These are phyloP conservation scores for Panaeolus cyanescens DNA, from an alignment of 768 basidiomycete genomes.

Conservation along the genomic window DNA sequence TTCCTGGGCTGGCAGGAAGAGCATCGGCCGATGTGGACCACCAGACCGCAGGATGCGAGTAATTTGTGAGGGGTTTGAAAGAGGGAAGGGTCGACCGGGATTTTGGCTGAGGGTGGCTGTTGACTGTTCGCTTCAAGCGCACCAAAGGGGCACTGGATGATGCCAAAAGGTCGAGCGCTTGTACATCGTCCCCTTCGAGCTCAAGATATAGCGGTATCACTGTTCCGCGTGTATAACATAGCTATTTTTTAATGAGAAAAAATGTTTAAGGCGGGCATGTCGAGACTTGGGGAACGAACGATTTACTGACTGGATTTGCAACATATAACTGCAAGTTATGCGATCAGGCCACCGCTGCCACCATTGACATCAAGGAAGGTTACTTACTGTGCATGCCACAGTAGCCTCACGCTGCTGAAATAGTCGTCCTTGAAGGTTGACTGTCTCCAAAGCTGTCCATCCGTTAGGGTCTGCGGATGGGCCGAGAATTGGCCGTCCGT, in stretches of 20 bases:
- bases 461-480: constrained; percentile 41
- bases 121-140: constrained; percentile 40
- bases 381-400: constrained; percentile 34
- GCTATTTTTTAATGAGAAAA: too few species aligned
- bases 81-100: constrained; percentile 37
- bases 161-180: constrained; percentile 43
- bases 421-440: constrained; percentile 28
- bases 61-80: constrained; percentile 47
- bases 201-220: constrained; percentile 47
- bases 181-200: constrained; percentile 38
- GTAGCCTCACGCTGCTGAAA: constrained; percentile 29
- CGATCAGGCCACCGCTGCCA: neutral
- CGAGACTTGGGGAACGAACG: too few species aligned
- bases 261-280: too few species aligned
- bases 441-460: constrained; percentile 31
- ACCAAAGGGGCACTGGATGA: constrained; percentile 39
- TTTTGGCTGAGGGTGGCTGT: constrained; percentile 39
- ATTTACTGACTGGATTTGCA: constrained; percentile 46
- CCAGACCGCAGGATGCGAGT: constrained; percentile 46
- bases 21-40: constrained; percentile 40
- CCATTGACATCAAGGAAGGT: neutral
- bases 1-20: neutral
- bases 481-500: constrained; percentile 30
- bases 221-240: constrained; percentile 51
- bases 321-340: constrained; percentile 40